A percentile compares a stretch with the other conserved stretches of the same genome.
phyloP scores from a whole-genome alignment of 768 basidiomycete genomes.

The Auricularia cornea region DNA sequence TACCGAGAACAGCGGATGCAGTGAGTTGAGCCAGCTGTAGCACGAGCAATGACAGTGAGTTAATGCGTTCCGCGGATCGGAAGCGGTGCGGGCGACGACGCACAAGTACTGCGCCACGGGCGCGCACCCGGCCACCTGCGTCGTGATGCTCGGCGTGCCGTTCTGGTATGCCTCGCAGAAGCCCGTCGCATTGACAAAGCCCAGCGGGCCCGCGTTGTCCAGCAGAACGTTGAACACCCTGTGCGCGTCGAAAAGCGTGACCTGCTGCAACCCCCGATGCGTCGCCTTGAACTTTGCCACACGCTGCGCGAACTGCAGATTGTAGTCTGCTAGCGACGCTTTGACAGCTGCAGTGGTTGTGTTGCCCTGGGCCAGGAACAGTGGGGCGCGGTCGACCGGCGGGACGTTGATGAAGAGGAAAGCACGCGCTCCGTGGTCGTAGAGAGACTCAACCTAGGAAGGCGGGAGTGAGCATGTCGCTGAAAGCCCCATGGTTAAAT shows the following conservation, averaged over 20 bases:
- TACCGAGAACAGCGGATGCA: conserved; percentile 56
- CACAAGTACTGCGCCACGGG: conserved; percentile 61
- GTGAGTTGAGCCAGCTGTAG: conserved; percentile 48
- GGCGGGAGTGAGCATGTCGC: neutral
- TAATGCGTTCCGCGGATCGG: neutral
- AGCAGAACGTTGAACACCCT: conserved; percentile 51
- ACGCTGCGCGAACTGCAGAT: conserved; percentile 34
- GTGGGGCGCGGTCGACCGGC: conserved; percentile 30
- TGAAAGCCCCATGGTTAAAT: neutral
- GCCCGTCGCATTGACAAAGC: conserved; percentile 51
- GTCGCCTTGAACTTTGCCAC: conserved; percentile 32
- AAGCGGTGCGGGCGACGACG: conserved; percentile 19
- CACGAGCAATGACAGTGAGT: neutral
- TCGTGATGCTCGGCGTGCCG: conserved; percentile 44
- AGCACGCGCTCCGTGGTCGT: conserved; percentile 31
- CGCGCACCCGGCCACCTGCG: conserved; percentile 48
- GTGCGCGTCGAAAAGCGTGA: conserved; percentile 46
- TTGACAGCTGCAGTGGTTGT: conserved; percentile 21
- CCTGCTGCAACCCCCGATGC: conserved; percentile 36
- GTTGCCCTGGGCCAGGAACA: conserved; percentile 32
- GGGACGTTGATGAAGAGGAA: conserved; percentile 34
- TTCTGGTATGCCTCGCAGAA: conserved; percentile 52
- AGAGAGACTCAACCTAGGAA: conserved; percentile 40
- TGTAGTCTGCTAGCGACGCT: conserved; percentile 40
- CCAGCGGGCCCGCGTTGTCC: conserved; percentile 42